Percentiles rank a stretch among this genome's conserved stretches.
Conservation (phyloP, 805 yeast genomes). For the Candida chilensis region DNA sequence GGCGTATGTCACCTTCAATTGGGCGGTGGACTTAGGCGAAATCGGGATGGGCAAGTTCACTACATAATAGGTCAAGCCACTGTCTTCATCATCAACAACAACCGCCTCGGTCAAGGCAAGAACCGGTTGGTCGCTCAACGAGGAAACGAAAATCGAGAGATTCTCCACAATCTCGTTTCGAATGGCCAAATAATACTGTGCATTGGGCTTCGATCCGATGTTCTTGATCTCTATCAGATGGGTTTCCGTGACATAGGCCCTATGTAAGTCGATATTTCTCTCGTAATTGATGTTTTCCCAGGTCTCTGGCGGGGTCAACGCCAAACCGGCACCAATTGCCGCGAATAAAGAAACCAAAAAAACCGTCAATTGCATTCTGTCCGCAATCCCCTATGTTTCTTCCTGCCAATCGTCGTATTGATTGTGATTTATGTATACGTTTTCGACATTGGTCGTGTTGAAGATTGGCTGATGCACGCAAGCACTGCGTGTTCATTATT, state of each 20-base stretch:
- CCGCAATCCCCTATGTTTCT: too few species aligned
- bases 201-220: slow-evolving; percentile 41
- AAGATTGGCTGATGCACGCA: too few species aligned
- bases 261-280: slow-evolving; percentile 55
- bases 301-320: background rate
- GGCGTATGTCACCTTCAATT: slow-evolving; percentile 40
- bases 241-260: slow-evolving; percentile 58
- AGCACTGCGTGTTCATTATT: too few species aligned
- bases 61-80: slow-evolving; percentile 27
- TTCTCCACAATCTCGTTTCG: slow-evolving; percentile 35
- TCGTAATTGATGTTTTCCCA: slow-evolving; percentile 54
- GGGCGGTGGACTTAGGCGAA: slow-evolving; percentile 47
- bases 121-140: slow-evolving; percentile 14
- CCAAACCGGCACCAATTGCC: background rate
- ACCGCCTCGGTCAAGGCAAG: slow-evolving; percentile 9
- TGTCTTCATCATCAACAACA: slow-evolving; percentile 6
- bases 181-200: slow-evolving; percentile 48
- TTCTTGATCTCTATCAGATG: slow-evolving; percentile 50
- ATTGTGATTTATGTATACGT: too few species aligned
- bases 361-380: background rate
- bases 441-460: too few species aligned
- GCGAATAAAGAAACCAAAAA: slow-evolving; percentile 1
- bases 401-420: too few species aligned
- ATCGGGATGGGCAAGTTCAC: slow-evolving; percentile 56
- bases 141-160: slow-evolving; percentile 36